Evolutionary conservation across 148 eudicot species (phyloP).

Genomic region (Selenicereus undatus): DNA sequence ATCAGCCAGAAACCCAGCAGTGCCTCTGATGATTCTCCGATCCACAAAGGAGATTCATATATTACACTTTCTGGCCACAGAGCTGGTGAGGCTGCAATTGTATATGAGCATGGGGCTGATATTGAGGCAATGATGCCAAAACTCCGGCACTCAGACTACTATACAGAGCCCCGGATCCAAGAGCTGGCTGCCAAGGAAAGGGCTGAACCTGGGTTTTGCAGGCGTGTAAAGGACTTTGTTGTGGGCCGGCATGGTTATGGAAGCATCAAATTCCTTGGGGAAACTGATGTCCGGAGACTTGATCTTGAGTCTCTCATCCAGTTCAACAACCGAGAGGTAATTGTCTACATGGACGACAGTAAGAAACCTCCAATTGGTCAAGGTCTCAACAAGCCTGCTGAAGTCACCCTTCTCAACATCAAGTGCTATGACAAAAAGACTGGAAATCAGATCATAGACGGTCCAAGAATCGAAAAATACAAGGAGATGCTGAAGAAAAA

Average conservation of each 20-base stretch:
- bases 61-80: constrained; percentile 77
- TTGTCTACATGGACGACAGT: constrained; percentile 85
- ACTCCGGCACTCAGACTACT: constrained; percentile 87
- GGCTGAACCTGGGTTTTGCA: constrained; percentile 91
- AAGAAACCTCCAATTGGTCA: constrained; percentile 97
- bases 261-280: constrained; percentile 88
- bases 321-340: constrained; percentile 85
- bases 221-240: constrained; percentile 70
- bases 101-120: constrained; percentile 90
- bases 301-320: constrained; percentile 85
- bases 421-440: constrained; percentile 80
- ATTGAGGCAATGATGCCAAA: constrained; percentile 96
- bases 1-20: constrained; percentile 34
- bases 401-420: constrained; percentile 88
- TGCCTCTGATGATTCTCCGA: constrained; percentile 37
- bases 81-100: constrained; percentile 98
- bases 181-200: constrained; percentile 97
- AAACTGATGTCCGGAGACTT: constrained; percentile 87
- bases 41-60: constrained; percentile 65
- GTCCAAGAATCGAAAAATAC: constrained; percentile 74
- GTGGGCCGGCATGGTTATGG: constrained; percentile 86
- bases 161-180: constrained; percentile 92
- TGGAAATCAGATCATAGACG: constrained; percentile 60
- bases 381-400: constrained; percentile 96
- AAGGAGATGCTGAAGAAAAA: constrained; percentile 84